Evolutionary conservation across 2,329 filamentous ascomycete species (phyloP), one percentile per base, ranked within the genome.

Genomic region (Scopulariopsis brevicaulis): DNA sequence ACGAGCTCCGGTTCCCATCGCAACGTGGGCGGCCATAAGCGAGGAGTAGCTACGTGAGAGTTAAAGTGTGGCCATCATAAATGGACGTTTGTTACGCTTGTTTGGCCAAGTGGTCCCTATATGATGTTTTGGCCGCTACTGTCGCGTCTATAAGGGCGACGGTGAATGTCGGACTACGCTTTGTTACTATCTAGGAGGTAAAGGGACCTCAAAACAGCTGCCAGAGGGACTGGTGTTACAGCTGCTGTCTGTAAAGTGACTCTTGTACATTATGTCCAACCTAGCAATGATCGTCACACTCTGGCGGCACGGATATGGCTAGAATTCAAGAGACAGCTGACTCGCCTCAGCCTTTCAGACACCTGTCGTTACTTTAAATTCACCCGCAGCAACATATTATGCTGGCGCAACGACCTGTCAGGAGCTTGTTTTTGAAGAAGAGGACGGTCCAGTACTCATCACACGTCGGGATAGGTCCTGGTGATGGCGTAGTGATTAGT

Each of bases 1-100:
- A 89, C 88, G 24, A 94, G 93, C 70, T 82, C 84, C 56, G 87
- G 88, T 2, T 94, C 89, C 71, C 91, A 83, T 66, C 83, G 87
- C 0, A 86, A 93, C 67, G 87, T 87, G 72, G 80, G 89, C 51
- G 89, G 89, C 67, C 83, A 93, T 76, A 85, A 86, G 12, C 82
- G 84, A 6, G 84, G 83, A 1, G 78, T 90, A 2, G 87, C 86
- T 4, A 84, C 91, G 62, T 84, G 81, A 60, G 76, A 87, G 2
- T 69, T 69, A 10, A 74, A 77, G 60, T 74, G 78, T 62, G 68
- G 66, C n/a, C 71, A 76, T 59, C 77, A 79, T 1, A 71, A 68
- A 55, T 71, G 80, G 65, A 80, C 66, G 76, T 85, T 65, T 83
- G 81, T 1, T 75, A 82, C 11, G 80, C 80, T 1, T 66, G 78